Base-by-base conservation (phyloP, 495 filamentous ascomycete genomes). In the Patellaria atrata region DNA sequence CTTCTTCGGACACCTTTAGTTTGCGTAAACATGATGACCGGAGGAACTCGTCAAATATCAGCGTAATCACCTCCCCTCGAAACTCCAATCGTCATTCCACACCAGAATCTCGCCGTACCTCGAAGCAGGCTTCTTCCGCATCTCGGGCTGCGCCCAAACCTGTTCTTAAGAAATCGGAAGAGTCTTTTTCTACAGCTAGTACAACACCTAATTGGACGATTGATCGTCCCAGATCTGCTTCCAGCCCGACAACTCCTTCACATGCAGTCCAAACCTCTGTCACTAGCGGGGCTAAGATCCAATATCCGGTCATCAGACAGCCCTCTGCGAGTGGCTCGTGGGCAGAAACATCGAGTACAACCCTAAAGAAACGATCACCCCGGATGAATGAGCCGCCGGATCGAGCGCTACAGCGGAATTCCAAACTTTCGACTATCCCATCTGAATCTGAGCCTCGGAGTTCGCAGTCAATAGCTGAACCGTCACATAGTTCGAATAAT, bases 401-500 rank as follows among this genome's bases (percentile, higher is more conserved):
- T 7, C 48, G 46, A 27, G 39, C 40, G 35, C 48, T 45, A 29
- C 49, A 48, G 12, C 45, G 53, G 45, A 56, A 41, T 38, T 52
- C 50, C 29, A 40, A 50, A 33, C 48, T 59, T 23, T 57, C 54
- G 34, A 59, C 56, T 17, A 59, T 59, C 36, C 42, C 43, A 13
- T 57, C 54, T 12, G 56, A 57, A 30, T 55, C 54, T 19, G 54
- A 57, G 16, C 39, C 33, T 20, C 41, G 31, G 15, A 10, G 22
- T 23, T 53, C 50, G 22, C 43, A 40, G 14, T 46, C 44, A 6
- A 14, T 41, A 8, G 29, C 35, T 13, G 37, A 24, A 22, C 25
- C 19, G 16, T 35, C 40, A 15, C 37, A 24, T 14, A 29, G 7
- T 24, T 8, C 17, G 15, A 16, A 27, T 15, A 28, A 28, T 3